Base-by-base conservation (phyloP, 495 filamentous ascomycete genomes). In the Talaromyces adpressus region DNA sequence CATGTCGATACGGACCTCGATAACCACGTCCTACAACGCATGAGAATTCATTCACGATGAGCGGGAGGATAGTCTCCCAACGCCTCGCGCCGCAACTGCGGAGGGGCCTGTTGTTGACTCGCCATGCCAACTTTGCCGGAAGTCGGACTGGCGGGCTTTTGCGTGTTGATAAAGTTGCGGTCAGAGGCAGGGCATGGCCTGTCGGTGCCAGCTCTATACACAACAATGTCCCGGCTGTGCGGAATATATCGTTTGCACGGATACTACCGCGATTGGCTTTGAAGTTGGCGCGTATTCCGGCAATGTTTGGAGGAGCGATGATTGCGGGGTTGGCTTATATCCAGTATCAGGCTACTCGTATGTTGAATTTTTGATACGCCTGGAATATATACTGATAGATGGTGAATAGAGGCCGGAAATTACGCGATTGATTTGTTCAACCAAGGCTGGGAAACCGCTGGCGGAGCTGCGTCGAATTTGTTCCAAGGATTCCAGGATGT, bases 281-380 rank as follows among this genome's bases (percentile, higher is more conserved):
- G 66, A 99, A 96, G 78, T 89, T 98, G 61, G 80, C 88, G 45
- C 83, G 91, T 58, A 76, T 97, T 57, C 94, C 94, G 27, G 93
- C 95, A 63, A 86, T 96, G 76, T 92, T 96, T 71, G 94, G 93
- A 36, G 92, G 90, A 49, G 87, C 90, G 51, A 90, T 89, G 75
- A 83, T 99, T 71, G 92, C 90, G 6, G 90, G 91, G 4, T 71
- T 94, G 32, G 91, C 91, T 49, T 99, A 97, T 82, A 69, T 99
- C 34, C 94, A 99, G 73, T 97, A 98, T 73, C 95, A 98, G 77
- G 93, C 94, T 65, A 87, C 88, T 58, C 90, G 91, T 95, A 83
- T 70, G 91, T 81, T 81, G 47, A 14, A 62, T 29, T 27, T 30
- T 49, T 63, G 30, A 59, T 51, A 12, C 3, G 14, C 56, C 53